Base-by-base conservation (phyloP, 306 rosid species). In the Prunus mume region DNA sequence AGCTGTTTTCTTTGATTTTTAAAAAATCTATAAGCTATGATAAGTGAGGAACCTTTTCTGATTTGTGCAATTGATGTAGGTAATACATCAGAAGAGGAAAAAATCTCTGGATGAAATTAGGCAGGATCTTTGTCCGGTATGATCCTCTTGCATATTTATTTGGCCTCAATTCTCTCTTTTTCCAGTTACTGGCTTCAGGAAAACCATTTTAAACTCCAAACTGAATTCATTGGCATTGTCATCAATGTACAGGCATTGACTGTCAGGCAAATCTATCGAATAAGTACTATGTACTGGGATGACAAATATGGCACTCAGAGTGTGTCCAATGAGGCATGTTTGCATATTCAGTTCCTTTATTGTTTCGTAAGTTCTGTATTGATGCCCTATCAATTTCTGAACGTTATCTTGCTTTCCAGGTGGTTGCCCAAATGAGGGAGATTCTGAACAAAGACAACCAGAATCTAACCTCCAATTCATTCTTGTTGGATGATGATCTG, bases 261-360 rank as follows among this genome's bases (percentile, higher is more conserved):
- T 19, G 91, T 95, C 77, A 90, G 99, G 82, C 99, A 95, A 89
- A 92, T 95, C 69, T 92, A 95, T 80, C 99, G 98, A 24, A 92
- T 95, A 74, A 95, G 98, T 88, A 95, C 99, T 0, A 90, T 95
- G 99, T 95, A 91, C 86, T 95, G 99, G 97, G 99, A 95, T 89
- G 99, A 95, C 93, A 95, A 95, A 85, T 91, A 95, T 55, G 97
- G 98, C 84, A 92, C 99, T 62, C 99, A 89, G 84, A 95, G 98
- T 63, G 99, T 95, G 62, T 95, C 99, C 77, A 95, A 91, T 41
- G 98, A 95, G 99, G 98, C 87, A 92, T 76, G 99, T 86, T 60
- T 74, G 54, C 83, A 73, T 70, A 58, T 73, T 79, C 25, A 57
- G 47, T 76, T 90, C n/a, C 41, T 30, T 50, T 55, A 41, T 71